Evolutionary conservation across 805 yeast species (phyloP), one percentile per base, ranked within the genome.

Genomic region (Yarrowia divulgata): DNA sequence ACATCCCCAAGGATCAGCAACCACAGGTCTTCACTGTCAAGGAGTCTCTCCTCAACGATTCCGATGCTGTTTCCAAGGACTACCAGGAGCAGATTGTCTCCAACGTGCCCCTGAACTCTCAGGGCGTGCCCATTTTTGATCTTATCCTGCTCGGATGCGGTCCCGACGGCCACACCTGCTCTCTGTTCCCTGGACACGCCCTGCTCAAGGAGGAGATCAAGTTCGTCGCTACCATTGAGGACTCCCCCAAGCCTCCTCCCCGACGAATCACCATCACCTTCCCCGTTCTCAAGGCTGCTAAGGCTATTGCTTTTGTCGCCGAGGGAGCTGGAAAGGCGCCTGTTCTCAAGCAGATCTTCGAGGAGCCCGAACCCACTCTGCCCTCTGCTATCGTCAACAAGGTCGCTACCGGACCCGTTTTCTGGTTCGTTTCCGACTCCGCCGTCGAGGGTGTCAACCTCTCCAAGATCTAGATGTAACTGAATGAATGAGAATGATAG

Each of bases 151-250:
- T 93, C 72, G 98, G 98, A 29, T 90, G 95, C 77, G 98, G 98
- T 8, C 97, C 97, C 43, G 98, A 93, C 75, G 98, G 97, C 46
- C 98, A 93, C 78, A 93, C 97, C 6, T 91, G 97, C 80, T 93
- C 97, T 0, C 82, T 93, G 72, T 93, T 93, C 85, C 97, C 97
- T 13, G 93, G 89, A 46, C 97, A 92, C 77, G 74, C 78, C 71
- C 82, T 91, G 74, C 82, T 93, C 69, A 72, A 83, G 45, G 94
- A 89, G 76, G 77, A 80, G 35, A 63, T 77, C 10, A 80, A 82
- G 71, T 78, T 79, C 50, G 88, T 93, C 69, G 86, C 93, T 10
- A 79, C 86, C 74, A 85, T 93, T 71, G 82, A 84, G 64, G 94
- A 93, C 77, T 90, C 97, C 12, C 97, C 97, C 78, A 93, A 93